phyloP scores from a whole-genome alignment of 495 filamentous ascomycete genomes.

The Platismatia glauca region DNA sequence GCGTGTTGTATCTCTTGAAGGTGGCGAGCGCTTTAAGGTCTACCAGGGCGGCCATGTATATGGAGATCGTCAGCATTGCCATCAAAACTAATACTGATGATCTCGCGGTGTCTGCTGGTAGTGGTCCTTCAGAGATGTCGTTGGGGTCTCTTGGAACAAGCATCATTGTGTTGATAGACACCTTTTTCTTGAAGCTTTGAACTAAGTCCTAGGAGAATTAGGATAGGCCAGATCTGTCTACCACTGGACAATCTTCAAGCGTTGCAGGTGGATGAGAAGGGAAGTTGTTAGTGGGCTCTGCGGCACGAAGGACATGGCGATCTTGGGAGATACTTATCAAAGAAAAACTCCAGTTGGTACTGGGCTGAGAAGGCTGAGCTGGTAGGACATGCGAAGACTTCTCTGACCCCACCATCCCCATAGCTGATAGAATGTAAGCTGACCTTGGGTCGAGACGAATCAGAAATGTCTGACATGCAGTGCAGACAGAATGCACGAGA shows the following conservation, averaged over 20 bases:
- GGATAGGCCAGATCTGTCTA: not conserved
- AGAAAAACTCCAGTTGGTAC: not conserved
- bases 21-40: constrained; percentile 32
- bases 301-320: not conserved
- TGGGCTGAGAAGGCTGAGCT: not conserved
- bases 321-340: not conserved
- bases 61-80: constrained; percentile 25
- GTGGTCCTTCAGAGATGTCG: constrained; percentile 18
- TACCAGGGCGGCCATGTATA: constrained; percentile 31
- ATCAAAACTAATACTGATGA: constrained; percentile 16
- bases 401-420: not conserved
- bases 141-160: constrained; percentile 9
- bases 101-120: constrained; percentile 14
- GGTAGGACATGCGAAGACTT: not conserved
- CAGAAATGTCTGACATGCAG: too few species aligned
- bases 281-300: not conserved
- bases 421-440: constrained; percentile 1
- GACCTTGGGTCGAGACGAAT: not conserved
- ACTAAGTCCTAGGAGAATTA: not conserved
- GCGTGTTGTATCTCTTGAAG: constrained; percentile 35
- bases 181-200: not conserved
- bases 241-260: not conserved
- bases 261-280: not conserved
- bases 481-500: too few species aligned
- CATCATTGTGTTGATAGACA: constrained; percentile 3